Conservation (phyloP, 2,329 filamentous ascomycete species). For the Aspergillus intermedius region DNA sequence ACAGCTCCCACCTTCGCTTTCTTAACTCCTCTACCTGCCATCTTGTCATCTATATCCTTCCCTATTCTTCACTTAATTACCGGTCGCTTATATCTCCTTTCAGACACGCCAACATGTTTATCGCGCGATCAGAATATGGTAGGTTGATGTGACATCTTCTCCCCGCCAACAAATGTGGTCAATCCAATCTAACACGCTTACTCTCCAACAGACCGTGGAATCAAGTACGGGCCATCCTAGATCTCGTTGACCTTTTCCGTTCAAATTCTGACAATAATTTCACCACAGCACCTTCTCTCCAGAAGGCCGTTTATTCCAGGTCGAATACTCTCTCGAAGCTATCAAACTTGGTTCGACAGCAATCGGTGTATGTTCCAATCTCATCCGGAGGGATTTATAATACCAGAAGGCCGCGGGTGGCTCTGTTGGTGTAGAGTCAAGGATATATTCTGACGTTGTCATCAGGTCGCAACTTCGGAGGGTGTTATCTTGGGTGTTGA, state of each 20-base stretch:
- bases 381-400: background rate
- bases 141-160: conserved; percentile 38
- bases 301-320: conserved; percentile 98
- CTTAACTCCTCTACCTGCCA: conserved; percentile 1
- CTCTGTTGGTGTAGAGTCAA: background rate
- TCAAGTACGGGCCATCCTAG: conserved; percentile 63
- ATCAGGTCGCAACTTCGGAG: conserved; percentile 76
- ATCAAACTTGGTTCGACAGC: conserved; percentile 99
- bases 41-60: conserved; percentile 1
- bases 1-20: conserved; percentile 13
- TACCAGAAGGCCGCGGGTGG: background rate
- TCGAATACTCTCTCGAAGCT: conserved; percentile 99
- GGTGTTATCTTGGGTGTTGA: conserved; percentile 96
- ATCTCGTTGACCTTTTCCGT: conserved; percentile 4
- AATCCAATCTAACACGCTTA: conserved; percentile 37
- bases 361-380: conserved; percentile 63
- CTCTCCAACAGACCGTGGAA: conserved; percentile 70
- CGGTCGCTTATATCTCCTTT: background rate
- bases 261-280: conserved; percentile 18
- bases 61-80: background rate
- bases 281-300: conserved; percentile 87
- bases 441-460: conserved; percentile 7
- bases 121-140: conserved; percentile 99
- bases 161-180: conserved; percentile 14
- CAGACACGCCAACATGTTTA: conserved; percentile 75